Conservation (phyloP, 2,329 filamentous ascomycete species). For the Aspergillaceae sp. region DNA sequence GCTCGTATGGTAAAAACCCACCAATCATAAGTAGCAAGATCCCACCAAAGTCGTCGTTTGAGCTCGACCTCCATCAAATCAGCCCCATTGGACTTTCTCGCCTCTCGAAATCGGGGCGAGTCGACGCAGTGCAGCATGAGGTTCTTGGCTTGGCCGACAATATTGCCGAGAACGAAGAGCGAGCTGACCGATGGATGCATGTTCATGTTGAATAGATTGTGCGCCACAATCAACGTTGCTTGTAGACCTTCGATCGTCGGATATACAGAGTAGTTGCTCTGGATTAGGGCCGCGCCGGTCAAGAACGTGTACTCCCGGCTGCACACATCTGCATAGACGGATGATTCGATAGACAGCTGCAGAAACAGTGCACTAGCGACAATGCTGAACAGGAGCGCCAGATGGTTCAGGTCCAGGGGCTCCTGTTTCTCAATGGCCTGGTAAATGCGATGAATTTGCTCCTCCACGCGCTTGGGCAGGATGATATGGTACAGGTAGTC, state of each 20-base stretch:
- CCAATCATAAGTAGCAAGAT: constrained; percentile 38
- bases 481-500: constrained; percentile 31
- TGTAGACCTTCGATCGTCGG: constrained; percentile 28
- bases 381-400: constrained; percentile 29
- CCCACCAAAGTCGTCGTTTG: constrained; percentile 38
- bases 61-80: constrained; percentile 27
- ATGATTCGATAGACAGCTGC: constrained; percentile 12
- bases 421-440: constrained; percentile 10
- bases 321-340: constrained; percentile 12
- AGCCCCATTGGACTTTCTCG: constrained; percentile 7
- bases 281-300: constrained; percentile 23
- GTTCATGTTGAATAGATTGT: constrained; percentile 20
- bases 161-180: constrained; percentile 16
- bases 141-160: constrained; percentile 25
- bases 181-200: constrained; percentile 14
- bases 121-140: constrained; percentile 32
- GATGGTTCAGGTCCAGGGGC: constrained; percentile 15
- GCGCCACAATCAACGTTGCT: constrained; percentile 22
- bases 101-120: constrained; percentile 10
- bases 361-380: constrained; percentile 23
- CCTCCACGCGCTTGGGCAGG: constrained; percentile 15
- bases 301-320: constrained; percentile 22
- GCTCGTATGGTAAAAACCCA: constrained; percentile 8
- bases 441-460: constrained; percentile 24
- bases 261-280: constrained; percentile 20